Evolutionary conservation across 768 basidiomycete genomes (phyloP).

Genomic region (Sporobolomyces phaffii): DNA sequence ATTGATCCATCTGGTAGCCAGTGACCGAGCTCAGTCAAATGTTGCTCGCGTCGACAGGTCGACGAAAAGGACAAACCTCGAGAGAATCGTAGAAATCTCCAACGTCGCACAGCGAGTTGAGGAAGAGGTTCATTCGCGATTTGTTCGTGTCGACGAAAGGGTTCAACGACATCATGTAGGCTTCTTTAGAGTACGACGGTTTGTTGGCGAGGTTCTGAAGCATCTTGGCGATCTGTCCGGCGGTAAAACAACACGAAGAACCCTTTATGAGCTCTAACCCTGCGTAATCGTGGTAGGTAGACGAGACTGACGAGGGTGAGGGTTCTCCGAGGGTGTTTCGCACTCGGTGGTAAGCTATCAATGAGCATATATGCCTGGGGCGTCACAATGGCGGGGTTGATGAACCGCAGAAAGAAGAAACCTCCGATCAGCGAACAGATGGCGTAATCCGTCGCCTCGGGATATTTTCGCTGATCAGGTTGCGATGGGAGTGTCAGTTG

Average conservation of each 20-base stretch:
- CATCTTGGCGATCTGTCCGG: conserved; percentile 93
- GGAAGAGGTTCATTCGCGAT: conserved; percentile 90
- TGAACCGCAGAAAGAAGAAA: conserved; percentile 99
- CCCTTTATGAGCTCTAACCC: too few species aligned
- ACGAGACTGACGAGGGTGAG: conserved; percentile 64
- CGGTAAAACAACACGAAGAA: too few species aligned
- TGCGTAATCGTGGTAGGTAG: neutral
- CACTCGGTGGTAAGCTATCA: conserved; percentile 73
- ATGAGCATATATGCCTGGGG: conserved; percentile 99
- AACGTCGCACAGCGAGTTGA: conserved; percentile 95
- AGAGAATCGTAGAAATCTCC: conserved; percentile 98
- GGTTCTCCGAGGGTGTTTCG: conserved; percentile 93
- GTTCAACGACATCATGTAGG: conserved; percentile 96
- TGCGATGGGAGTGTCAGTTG: neutral
- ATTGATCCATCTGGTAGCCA: conserved; percentile 83
- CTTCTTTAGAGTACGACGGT: conserved; percentile 94
- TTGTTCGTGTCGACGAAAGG: conserved; percentile 99
- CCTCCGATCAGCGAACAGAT: conserved; percentile 98
- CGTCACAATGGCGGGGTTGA: conserved; percentile 98
- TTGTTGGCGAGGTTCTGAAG: conserved; percentile 98
- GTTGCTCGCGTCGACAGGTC: too few species aligned
- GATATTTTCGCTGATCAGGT: conserved; percentile 77
- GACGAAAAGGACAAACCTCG: conserved; percentile 58
- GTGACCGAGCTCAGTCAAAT: neutral
- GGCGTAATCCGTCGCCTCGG: conserved; percentile 95